These are phyloP conservation scores for Lenwebbia sp. DNA, from an alignment of 345 rosid genomes.

Conservation along the genomic window DNA sequence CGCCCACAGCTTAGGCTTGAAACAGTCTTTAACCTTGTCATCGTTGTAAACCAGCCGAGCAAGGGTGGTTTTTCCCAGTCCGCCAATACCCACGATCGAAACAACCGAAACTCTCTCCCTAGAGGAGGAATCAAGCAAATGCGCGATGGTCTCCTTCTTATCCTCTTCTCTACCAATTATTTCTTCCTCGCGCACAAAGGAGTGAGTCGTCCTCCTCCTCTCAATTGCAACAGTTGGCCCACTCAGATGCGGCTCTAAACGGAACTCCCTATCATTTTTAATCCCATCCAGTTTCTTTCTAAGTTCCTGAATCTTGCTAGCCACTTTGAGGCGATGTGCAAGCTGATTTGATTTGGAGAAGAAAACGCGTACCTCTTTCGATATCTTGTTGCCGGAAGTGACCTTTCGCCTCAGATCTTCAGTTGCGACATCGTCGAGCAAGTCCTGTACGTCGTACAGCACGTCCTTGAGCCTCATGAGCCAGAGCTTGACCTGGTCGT, in stretches of 20 bases:
- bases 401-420: background rate
- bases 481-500: slow-evolving; percentile 2
- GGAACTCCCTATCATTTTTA: background rate
- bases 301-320: background rate
- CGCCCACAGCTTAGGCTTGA: slow-evolving; percentile 11
- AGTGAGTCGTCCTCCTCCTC: too few relatives aligned
- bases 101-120: slow-evolving; percentile 1
- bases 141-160: background rate
- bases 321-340: background rate
- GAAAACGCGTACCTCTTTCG: background rate
- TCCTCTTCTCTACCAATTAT: background rate
- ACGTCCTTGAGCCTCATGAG: slow-evolving; percentile 2
- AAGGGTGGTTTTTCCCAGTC: slow-evolving; percentile 31
- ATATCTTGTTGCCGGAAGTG: background rate
- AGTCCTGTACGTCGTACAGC: slow-evolving; percentile 6
- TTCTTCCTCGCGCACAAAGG: too few relatives aligned
- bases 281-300: background rate
- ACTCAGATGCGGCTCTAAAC: background rate
- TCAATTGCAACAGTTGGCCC: too few relatives aligned
- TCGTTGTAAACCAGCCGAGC: slow-evolving; percentile 18
- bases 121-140: background rate
- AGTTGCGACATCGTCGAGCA: slow-evolving; percentile 4
- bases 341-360: background rate
- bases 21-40: background rate
- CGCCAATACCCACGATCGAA: slow-evolving; percentile 21